These are phyloP conservation scores for Aspergillus sp. DNA, from an alignment of 2,329 filamentous ascomycete species.

Conservation along the genomic window DNA sequence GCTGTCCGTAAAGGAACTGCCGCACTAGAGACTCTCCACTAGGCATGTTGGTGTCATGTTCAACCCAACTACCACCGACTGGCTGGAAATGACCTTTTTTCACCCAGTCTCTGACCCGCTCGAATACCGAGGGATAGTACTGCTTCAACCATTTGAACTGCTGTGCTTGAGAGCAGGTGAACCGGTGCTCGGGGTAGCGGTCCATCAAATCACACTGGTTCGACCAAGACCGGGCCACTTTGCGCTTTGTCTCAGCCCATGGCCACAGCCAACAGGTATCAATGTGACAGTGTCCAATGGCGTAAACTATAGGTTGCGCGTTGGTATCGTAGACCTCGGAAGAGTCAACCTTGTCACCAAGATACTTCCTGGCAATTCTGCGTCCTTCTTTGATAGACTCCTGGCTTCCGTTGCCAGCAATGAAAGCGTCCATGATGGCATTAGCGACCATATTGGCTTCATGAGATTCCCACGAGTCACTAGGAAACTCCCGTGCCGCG, in stretches of 20 bases:
- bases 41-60: slow-evolving; percentile 96
- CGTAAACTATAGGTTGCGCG: slow-evolving; percentile 70
- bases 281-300: slow-evolving; percentile 94
- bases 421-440: slow-evolving; percentile 82
- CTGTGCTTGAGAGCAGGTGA: slow-evolving; percentile 88
- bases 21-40: slow-evolving; percentile 89
- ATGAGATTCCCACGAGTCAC: slow-evolving; percentile 82
- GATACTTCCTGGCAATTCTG: slow-evolving; percentile 73
- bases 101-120: slow-evolving; percentile 85
- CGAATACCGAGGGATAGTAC: slow-evolving; percentile 79
- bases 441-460: slow-evolving; percentile 77
- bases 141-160: slow-evolving; percentile 97
- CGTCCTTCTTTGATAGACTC: slow-evolving; percentile 73
- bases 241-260: slow-evolving; percentile 94
- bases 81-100: slow-evolving; percentile 87
- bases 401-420: slow-evolving; percentile 64
- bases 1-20: slow-evolving; percentile 91
- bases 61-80: slow-evolving; percentile 96
- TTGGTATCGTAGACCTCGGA: slow-evolving; percentile 74
- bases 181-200: slow-evolving; percentile 85
- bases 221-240: slow-evolving; percentile 91
- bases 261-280: slow-evolving; percentile 99
- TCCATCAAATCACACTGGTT: slow-evolving; percentile 96
- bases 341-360: slow-evolving; percentile 75
- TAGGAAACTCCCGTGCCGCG: slow-evolving; percentile 82